Base-by-base conservation (phyloP, 768 basidiomycete genomes). In the Ramaria sp. region DNA sequence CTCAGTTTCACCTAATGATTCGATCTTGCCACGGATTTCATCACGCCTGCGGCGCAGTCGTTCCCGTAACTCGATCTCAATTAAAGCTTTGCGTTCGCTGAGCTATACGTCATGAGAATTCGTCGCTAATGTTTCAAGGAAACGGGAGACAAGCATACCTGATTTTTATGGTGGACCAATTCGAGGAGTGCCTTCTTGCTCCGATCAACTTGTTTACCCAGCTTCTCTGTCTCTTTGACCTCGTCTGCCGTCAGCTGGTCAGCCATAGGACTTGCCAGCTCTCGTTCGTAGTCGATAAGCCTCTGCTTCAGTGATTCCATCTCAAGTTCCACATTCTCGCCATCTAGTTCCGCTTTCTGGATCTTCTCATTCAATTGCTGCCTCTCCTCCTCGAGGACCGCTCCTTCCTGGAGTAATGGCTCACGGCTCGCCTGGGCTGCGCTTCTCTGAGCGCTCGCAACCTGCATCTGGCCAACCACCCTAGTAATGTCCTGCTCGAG, bases 51-150 rank as follows among this genome's bases (percentile, higher is more conserved):
- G 80, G 20, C 83, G 78, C 13, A 98, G 75, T 62, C 84, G 84
- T 68, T 99, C 96, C 61, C 88, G 91, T 48, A 98, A 76, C 68
- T 98, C 95, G 54, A 96, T 94, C 66, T 96, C 92, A 30, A 96
- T 70, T 4, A 84, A 70, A 65, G 86, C 89, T 71, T 90, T 92
- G 61, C 76, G 77, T 12, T 82, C 78, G 41, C 88, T 83, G 61
- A 91, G 69, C 86, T 90, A 37, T 22, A n/a, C 27, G 9, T 43
- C 56, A 57, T 42, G 63, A 48, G 59, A 63, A 38, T 30, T 20
- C 20, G 34, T 66, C 68, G 2, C n/a, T 15, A 37, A 31, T 10
- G 17, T 51, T 48, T 47, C 52, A 22, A 11, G 51, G 38, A 12
- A n/a, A 7, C 9, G 34, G 34, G 9, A 37, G 13, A 13, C 34